Evolutionary conservation across 2,329 filamentous ascomycete species (phyloP).

Genomic region (Lojkania enalia): DNA sequence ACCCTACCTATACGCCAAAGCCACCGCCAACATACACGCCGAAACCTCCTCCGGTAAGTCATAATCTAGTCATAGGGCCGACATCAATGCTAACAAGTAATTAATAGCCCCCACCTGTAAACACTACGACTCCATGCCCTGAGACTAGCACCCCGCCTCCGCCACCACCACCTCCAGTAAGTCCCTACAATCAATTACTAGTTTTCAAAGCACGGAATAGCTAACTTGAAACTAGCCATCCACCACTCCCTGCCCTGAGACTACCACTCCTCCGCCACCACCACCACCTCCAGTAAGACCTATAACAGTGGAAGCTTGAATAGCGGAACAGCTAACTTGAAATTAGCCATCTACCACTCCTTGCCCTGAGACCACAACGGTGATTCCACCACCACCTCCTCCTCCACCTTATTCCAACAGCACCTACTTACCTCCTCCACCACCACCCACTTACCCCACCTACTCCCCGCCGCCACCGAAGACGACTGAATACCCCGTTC

Average conservation of each 20-base stretch:
- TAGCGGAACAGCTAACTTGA: no score
- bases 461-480: slow-evolving; percentile 7
- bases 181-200: background rate
- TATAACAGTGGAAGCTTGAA: background rate
- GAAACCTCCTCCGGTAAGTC: background rate
- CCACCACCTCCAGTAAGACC: slow-evolving; percentile 4
- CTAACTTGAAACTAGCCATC: no score
- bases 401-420: background rate
- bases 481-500: slow-evolving; percentile 1
- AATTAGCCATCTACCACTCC: slow-evolving; percentile 3
- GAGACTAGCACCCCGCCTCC: background rate
- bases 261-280: slow-evolving; percentile 1
- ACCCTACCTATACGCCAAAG: background rate
- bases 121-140: no score
- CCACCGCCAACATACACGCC: background rate
- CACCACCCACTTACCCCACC: slow-evolving; percentile 9
- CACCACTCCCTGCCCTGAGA: slow-evolving; percentile 6
- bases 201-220: no score
- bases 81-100: background rate
- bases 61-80: background rate
- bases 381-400: background rate
- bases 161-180: slow-evolving; percentile 1
- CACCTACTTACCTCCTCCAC: background rate
- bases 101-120: background rate
- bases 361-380: slow-evolving; percentile 1